These are phyloP conservation scores for Tulasnella sp. DNA, from an alignment of 768 basidiomycete species.

Conservation along the genomic window DNA sequence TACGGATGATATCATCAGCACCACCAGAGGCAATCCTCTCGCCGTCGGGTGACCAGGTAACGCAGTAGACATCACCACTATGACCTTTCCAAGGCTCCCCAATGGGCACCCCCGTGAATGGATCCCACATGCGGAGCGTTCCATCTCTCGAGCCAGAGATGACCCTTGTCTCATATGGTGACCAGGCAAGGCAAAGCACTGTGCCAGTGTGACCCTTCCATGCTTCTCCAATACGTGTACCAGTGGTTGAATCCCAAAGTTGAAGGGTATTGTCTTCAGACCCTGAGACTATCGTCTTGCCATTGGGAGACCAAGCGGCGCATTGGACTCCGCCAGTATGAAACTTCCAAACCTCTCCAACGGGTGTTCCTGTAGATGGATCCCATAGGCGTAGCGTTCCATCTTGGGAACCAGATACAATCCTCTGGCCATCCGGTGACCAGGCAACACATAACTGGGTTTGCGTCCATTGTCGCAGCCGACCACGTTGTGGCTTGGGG, in stretches of 20 bases:
- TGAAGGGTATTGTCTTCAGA: conserved; percentile 35
- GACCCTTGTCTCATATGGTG: neutral
- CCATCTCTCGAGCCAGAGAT: neutral
- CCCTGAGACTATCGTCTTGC: conserved; percentile 33
- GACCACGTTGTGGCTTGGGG: no score
- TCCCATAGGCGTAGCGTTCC: conserved; percentile 37
- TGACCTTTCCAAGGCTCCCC: conserved; percentile 11
- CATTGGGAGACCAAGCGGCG: conserved; percentile 35
- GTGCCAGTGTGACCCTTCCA: neutral
- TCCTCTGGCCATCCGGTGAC: conserved; percentile 32
- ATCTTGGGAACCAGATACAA: conserved; percentile 37
- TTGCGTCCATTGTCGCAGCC: no score
- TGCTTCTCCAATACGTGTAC: neutral
- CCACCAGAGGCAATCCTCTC: conserved; percentile 8
- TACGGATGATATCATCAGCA: neutral
- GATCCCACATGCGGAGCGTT: neutral
- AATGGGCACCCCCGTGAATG: neutral
- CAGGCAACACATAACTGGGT: conserved; percentile 19
- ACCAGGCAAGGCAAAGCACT: neutral
- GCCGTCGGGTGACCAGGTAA: conserved; percentile 15
- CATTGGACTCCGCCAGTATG: conserved; percentile 28
- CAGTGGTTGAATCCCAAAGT: conserved; percentile 34
- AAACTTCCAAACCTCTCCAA: conserved; percentile 13
- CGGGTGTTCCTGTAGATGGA: conserved; percentile 30
- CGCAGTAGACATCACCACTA: neutral